Evolutionary conservation across 2,329 filamentous ascomycete species (phyloP), one percentile per base, ranked within the genome.

Genomic region (Aureobasidium sp.): DNA sequence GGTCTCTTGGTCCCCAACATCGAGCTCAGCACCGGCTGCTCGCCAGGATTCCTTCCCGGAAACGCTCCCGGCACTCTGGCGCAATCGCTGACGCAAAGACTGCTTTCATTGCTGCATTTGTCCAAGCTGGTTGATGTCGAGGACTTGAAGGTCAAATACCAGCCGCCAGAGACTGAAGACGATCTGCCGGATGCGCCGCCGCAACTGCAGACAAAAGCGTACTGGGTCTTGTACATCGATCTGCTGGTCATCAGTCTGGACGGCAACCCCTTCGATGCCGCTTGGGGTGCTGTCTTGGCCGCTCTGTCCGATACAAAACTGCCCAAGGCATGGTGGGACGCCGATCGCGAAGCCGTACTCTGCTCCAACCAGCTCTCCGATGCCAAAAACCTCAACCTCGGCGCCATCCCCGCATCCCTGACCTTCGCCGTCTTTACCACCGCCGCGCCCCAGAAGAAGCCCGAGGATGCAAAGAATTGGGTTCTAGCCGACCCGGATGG

Each of bases 161-260:
- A 77, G 19, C 67, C 68, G 53, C 68, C 67, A n/a, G 73, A 78
- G 29, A 76, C 75, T 17, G 77, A 79, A 17, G 78, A 81, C 24
- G 78, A 79, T 4, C 74, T 77, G 60, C 70, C 75, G 5, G 70
- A 71, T 42, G 71, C 69, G 17, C 76, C 66, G 2, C 69, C 74
- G 15, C 67, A 69, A 44, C 72, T 73, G 8, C 80, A 85, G 65
- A 75, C 93, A 12, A 93, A 89, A 72, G 94, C 88, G 0, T 97
- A 95, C 74, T 99, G 93, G 94, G 87, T 90, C 11, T 84, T 99
- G 22, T 97, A 96, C 74, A 89, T 99, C 66, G 93, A 97, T 71
- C 81, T 97, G n/a, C 83, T 97, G 70, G 94, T 96, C 76, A 87
- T 99, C 67, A 95, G 90, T 0, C 85, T 96, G 54, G 92, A 96